These are phyloP conservation scores for Botrytis medusae DNA, from an alignment of 2,329 filamentous ascomycete genomes.

Conservation along the genomic window DNA sequence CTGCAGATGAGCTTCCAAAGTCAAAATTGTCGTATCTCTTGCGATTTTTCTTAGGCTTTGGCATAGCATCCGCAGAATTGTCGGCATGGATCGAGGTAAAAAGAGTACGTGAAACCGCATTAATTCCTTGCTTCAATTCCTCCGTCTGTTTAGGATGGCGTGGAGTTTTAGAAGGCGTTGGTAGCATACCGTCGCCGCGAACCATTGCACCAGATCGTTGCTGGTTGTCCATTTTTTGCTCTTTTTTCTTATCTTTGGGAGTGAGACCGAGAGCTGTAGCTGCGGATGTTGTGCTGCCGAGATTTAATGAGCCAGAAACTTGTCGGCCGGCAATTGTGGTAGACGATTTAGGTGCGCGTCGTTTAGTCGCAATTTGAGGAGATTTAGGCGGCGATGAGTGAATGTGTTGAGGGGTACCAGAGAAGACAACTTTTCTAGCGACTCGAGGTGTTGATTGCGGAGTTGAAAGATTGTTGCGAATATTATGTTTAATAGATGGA, in stretches of 20 bases:
- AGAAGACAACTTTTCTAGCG: slow-evolving; percentile 25
- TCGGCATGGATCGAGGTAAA: slow-evolving; percentile 48
- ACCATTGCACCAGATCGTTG: slow-evolving; percentile 25
- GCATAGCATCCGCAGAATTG: slow-evolving; percentile 56
- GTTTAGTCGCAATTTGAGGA: slow-evolving; percentile 36
- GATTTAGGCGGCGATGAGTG: slow-evolving; percentile 30
- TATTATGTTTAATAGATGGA: slow-evolving; percentile 42
- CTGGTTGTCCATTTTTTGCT: slow-evolving; percentile 31
- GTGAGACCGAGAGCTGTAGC: slow-evolving; percentile 39
- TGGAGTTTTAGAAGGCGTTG: slow-evolving; percentile 77
- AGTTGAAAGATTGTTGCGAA: slow-evolving; percentile 37
- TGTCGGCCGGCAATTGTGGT: slow-evolving; percentile 50
- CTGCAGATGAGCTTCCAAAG: slow-evolving; percentile 55
- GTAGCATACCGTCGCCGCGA: slow-evolving; percentile 57
- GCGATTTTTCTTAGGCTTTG: slow-evolving; percentile 56
- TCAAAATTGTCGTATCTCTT: slow-evolving; percentile 58
- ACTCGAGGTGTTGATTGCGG: slow-evolving; percentile 24
- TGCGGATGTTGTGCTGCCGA: slow-evolving; percentile 46
- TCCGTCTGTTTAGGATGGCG: slow-evolving; percentile 57
- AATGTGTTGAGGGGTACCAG: slow-evolving; percentile 30
- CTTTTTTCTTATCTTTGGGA: slow-evolving; percentile 27
- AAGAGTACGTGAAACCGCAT: slow-evolving; percentile 58
- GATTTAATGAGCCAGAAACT: slow-evolving; percentile 48
- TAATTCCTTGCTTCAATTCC: slow-evolving; percentile 52
- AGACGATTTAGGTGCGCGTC: slow-evolving; percentile 28